Conservation (phyloP, 176 grass and related monocot genomes). For the Alloteropsis semialata region DNA sequence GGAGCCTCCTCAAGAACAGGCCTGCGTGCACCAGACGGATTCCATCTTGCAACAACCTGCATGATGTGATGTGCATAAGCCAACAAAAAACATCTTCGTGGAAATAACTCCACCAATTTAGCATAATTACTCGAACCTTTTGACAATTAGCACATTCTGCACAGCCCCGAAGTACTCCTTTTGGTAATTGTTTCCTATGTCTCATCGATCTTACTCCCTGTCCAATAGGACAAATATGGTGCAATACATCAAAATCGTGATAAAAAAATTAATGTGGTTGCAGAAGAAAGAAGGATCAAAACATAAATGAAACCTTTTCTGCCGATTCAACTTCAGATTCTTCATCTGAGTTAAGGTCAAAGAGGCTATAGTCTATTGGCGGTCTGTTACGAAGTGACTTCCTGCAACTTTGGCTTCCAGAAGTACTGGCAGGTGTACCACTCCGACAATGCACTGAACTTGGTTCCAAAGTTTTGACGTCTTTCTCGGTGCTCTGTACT, state of each 20-base stretch:
- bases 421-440: constrained; percentile 27
- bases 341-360: constrained; percentile 44
- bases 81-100: background rate
- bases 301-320: constrained; percentile 39
- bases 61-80: constrained; percentile 15
- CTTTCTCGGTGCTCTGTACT: background rate
- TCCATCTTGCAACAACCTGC: constrained; percentile 87
- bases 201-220: constrained; percentile 43
- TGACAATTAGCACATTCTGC: constrained; percentile 64
- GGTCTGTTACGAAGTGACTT: constrained; percentile 67
- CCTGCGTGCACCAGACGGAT: constrained; percentile 52
- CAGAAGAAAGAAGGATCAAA: constrained; percentile 25
- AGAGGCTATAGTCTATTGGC: constrained; percentile 66
- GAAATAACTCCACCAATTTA: background rate
- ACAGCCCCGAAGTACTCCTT: constrained; percentile 90
- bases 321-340: constrained; percentile 51
- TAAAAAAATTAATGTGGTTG: background rate
- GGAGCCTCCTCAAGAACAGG: constrained; percentile 81
- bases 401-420: constrained; percentile 39
- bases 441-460: constrained; percentile 6
- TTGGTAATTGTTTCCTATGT: constrained; percentile 50
- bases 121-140: constrained; percentile 49
- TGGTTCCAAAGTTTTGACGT: constrained; percentile 18
- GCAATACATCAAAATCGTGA: constrained; percentile 18
- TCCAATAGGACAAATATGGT: background rate